Evolutionary conservation across 768 basidiomycete genomes (phyloP).

Genomic region (Pleurotus cornucopiae): DNA sequence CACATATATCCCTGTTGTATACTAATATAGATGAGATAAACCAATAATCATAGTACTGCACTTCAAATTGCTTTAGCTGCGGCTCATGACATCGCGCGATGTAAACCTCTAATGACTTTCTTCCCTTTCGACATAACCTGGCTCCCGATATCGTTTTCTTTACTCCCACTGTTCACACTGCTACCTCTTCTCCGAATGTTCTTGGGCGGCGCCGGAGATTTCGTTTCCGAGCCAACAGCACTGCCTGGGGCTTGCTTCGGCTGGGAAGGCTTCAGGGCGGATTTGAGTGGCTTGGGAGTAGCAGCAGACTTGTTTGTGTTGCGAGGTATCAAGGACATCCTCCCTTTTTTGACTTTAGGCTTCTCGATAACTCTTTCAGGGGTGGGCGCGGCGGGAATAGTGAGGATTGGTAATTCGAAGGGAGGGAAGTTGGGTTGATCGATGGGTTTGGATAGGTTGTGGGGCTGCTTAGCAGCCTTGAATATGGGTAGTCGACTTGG

Average conservation of each 20-base stretch:
- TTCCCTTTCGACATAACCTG: conserved; percentile 2
- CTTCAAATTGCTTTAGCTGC: too few relatives aligned
- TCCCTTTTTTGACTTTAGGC: not conserved
- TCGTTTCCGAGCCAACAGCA: not conserved
- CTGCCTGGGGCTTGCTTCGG: too few relatives aligned
- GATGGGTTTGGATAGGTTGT: too few relatives aligned
- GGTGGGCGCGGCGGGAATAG: not conserved
- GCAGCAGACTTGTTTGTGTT: not conserved
- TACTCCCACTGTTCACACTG: not conserved
- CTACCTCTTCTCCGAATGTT: not conserved
- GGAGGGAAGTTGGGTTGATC: not conserved
- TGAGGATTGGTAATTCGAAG: not conserved
- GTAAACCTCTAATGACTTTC: conserved; percentile 1
- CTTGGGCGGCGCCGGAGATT: too few relatives aligned
- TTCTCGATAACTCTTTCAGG: not conserved
- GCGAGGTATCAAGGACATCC: conserved; percentile 2
- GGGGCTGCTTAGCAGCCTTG: not conserved
- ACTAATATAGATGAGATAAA: too few relatives aligned
- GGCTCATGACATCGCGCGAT: conserved; percentile 4
- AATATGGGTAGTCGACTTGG: not conserved
- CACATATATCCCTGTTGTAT: too few relatives aligned
- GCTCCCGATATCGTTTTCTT: not conserved
- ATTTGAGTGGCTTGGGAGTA: not conserved
- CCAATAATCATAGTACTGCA: too few relatives aligned
- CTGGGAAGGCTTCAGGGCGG: not conserved